Conservation (phyloP, 441 rosid species). For the Syzygium syzygioides region DNA sequence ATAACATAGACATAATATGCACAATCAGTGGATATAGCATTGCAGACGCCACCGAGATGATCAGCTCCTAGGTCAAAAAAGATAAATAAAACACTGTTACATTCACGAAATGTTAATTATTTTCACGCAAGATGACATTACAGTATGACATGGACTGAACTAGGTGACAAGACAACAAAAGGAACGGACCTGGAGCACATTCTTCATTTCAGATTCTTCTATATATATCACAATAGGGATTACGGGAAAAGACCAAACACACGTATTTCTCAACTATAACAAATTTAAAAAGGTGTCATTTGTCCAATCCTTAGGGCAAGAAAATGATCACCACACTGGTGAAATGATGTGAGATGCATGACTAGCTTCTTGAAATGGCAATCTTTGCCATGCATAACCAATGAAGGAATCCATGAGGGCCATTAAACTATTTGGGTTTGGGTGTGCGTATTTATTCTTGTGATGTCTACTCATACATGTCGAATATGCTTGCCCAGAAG, state of each 20-base stretch:
- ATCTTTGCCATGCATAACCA: neutral
- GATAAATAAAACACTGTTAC: neutral
- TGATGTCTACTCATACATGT: neutral
- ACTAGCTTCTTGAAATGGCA: neutral
- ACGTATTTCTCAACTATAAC: neutral
- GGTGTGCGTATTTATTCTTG: neutral
- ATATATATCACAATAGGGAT: neutral
- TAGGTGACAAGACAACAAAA: neutral
- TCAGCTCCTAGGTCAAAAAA: neutral
- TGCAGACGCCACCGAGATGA: neutral
- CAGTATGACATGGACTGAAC: neutral
- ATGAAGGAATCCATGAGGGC: neutral
- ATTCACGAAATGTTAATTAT: neutral
- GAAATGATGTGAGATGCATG: neutral
- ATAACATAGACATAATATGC: neutral
- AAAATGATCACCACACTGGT: neutral
- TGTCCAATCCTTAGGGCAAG: neutral
- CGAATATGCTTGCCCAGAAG: neutral
- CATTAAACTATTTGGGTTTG: neutral
- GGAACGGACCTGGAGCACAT: neutral
- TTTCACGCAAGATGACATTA: neutral
- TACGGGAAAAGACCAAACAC: neutral
- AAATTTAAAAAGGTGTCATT: neutral
- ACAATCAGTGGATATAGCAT: neutral
- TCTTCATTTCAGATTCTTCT: neutral